Conservation (phyloP, 2,329 filamentous ascomycete species). For the Aspergillus hiratsukae region DNA sequence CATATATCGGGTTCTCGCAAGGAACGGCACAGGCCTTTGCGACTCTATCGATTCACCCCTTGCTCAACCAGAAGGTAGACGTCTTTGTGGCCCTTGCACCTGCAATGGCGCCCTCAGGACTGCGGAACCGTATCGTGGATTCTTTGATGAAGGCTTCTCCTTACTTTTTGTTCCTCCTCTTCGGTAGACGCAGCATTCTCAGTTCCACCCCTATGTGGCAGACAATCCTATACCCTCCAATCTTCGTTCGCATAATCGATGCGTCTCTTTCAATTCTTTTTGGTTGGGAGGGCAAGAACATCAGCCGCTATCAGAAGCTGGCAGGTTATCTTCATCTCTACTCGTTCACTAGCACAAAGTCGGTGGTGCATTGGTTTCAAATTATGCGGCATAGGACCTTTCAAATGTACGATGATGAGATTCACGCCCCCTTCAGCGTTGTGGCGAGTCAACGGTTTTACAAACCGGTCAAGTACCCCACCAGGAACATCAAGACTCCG, state of each 20-base stretch:
- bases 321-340: slow-evolving; percentile 94
- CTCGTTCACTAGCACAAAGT: slow-evolving; percentile 94
- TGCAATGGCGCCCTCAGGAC: slow-evolving; percentile 89
- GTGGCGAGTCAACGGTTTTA: slow-evolving; percentile 76
- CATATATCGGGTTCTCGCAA: slow-evolving; percentile 96
- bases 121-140: slow-evolving; percentile 87
- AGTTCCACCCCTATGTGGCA: slow-evolving; percentile 97
- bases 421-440: slow-evolving; percentile 70
- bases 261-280: slow-evolving; percentile 77
- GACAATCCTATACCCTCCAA: slow-evolving; percentile 86
- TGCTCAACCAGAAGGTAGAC: slow-evolving; percentile 86
- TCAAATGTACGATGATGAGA: slow-evolving; percentile 97
- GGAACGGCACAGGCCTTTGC: slow-evolving; percentile 97
- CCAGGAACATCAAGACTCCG: slow-evolving; percentile 92
- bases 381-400: slow-evolving; percentile 95
- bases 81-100: slow-evolving; percentile 95
- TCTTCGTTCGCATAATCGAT: slow-evolving; percentile 87
- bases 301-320: slow-evolving; percentile 80
- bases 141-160: slow-evolving; percentile 91
- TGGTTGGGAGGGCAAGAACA: slow-evolving; percentile 82
- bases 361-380: slow-evolving; percentile 98
- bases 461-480: slow-evolving; percentile 94
- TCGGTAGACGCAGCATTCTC: slow-evolving; percentile 85
- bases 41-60: slow-evolving; percentile 83
- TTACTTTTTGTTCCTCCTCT: slow-evolving; percentile 85